These are phyloP conservation scores for Chlamydomonas sp. DNA, from an alignment of 139 green algal species.

Conservation along the genomic window DNA sequence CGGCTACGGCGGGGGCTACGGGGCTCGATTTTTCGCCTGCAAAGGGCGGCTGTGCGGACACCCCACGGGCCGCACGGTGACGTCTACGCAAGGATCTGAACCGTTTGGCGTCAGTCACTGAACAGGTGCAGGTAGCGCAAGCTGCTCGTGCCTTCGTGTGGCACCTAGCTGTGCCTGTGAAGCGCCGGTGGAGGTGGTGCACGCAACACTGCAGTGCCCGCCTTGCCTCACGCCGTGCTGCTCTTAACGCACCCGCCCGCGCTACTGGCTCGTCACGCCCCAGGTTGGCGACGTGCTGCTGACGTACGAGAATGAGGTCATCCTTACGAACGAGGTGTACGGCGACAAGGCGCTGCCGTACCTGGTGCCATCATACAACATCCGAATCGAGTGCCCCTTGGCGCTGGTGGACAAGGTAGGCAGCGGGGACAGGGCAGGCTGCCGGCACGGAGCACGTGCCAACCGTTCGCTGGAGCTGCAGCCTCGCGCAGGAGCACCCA, in stretches of 20 bases:
- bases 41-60: too few species aligned
- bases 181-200: too few species aligned
- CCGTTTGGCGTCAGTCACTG: too few species aligned
- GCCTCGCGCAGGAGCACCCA: too few species aligned
- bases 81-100: too few species aligned
- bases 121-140: too few species aligned
- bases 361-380: slow-evolving; percentile 68
- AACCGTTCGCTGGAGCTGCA: too few species aligned
- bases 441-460: not conserved
- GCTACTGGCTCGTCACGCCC: not conserved
- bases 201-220: too few species aligned
- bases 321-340: slow-evolving; percentile 82
- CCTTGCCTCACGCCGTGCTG: too few species aligned
- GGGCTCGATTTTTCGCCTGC: too few species aligned
- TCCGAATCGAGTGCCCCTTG: slow-evolving; percentile 70
- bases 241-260: not conserved
- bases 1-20: too few species aligned
- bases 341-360: slow-evolving; percentile 79
- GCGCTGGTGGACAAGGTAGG: slow-evolving; percentile 60
- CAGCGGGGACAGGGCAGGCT: not conserved
- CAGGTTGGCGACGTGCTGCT: slow-evolving; percentile 81
- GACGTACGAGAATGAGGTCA: slow-evolving; percentile 93
- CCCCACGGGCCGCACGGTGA: too few species aligned
- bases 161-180: not conserved
- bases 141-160: not conserved